Percentiles rank a stretch among this genome's conserved stretches.
phyloP scores from a whole-genome alignment of 192 early-diverging fungal species.

The Fimicolochytrium jonesii region DNA sequence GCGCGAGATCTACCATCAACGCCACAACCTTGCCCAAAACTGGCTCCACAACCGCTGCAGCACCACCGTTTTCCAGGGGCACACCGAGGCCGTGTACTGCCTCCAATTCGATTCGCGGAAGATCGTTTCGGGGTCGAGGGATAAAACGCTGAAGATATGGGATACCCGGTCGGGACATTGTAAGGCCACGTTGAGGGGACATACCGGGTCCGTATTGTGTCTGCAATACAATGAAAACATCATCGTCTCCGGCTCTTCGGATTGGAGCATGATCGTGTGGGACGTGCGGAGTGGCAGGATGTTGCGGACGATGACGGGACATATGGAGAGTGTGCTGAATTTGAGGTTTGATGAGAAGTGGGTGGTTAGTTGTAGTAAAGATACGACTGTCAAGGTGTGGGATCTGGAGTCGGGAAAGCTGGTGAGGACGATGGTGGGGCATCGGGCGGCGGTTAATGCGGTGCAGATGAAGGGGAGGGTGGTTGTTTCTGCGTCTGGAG shows the following conservation, averaged over 20 bases:
- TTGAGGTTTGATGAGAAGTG: constrained; percentile 32
- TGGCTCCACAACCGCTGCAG: constrained; percentile 66
- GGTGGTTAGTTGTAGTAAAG: constrained; percentile 48
- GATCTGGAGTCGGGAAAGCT: constrained; percentile 54
- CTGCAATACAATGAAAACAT: constrained; percentile 70
- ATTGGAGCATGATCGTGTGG: constrained; percentile 75
- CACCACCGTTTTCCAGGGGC: constrained; percentile 58
- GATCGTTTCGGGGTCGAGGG: constrained; percentile 72
- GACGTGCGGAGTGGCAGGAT: constrained; percentile 55
- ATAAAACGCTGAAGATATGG: constrained; percentile 67
- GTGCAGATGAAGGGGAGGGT: constrained; percentile 37
- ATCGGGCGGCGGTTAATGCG: constrained; percentile 80
- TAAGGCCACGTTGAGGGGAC: constrained; percentile 61
- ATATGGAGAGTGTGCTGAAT: constrained; percentile 46
- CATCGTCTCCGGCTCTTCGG: constrained; percentile 77
- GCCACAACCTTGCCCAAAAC: constrained; percentile 60
- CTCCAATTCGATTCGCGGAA: constrained; percentile 69
- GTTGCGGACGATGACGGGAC: constrained; percentile 33
- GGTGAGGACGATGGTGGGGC: constrained; percentile 55
- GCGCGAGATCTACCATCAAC: constrained; percentile 67
- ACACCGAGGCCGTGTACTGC: constrained; percentile 84
- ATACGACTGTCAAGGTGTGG: constrained; percentile 71
- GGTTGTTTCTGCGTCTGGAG: constrained; percentile 38
- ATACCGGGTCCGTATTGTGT: constrained; percentile 78
- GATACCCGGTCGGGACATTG: constrained; percentile 55